Base-by-base conservation (phyloP, 192 early-diverging fungal genomes). In the Coemansia sp. region DNA sequence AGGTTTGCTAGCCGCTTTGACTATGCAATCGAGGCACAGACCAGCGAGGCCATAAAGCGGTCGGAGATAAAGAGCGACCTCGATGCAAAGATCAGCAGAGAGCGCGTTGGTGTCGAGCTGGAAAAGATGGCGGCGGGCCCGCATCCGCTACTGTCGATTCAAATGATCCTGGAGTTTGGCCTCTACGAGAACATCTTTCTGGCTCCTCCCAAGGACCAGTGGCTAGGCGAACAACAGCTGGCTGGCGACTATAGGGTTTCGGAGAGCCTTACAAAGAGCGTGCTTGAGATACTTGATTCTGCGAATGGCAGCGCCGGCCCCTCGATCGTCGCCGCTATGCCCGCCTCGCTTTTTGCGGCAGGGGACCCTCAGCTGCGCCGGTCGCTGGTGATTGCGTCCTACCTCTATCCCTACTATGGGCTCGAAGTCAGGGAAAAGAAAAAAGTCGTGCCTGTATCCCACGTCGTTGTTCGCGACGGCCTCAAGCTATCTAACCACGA, bases 1-100 rank as follows among this genome's bases (percentile, higher is more conserved):
- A 85, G 97, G 23, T 99, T 99, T 74, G 93, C 95, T n/a, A 86
- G 89, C 55, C 81, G 95, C 32, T 98, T 97, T 66, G 73, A 79
- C 22, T 99, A 91, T 65, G 36, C 58, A 16, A 85, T 99, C 23
- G 87, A 88, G 4, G 80, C 83, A 18, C 85, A 86, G 19, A 88
- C 95, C 22, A 60, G 73, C 6, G 60, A 72, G 10, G 89, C 91
- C 1, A 82, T 88, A 2, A 61, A 82, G 10, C 62, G 85, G 14
- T 58, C 61, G 0, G 65, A 78, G 25, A 87, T 93, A 22, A 61
- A 85, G 67, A 27, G 69, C 28, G 90, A 89, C 0, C 68, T 99
- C 45, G 81, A 71, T 6, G 71, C 76, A 3, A 99, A 99, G 68
- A 92, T 99, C 54, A 93, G 90, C 54, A 83, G 90, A 46, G 95